phyloP scores from a whole-genome alignment of 75 land plant species.

The Chamaecyparis obtusa region DNA sequence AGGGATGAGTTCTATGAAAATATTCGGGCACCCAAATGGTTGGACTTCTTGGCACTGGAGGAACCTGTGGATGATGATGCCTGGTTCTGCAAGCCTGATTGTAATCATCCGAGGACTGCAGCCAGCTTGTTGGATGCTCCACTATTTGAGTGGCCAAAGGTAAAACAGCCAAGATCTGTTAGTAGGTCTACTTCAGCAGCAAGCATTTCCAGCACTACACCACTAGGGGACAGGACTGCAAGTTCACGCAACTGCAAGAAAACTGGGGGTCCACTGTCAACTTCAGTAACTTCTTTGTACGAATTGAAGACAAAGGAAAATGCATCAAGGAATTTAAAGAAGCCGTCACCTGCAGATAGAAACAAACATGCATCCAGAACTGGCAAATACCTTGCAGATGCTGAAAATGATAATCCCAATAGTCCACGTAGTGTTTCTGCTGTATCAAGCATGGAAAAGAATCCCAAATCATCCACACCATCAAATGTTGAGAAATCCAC shows the following conservation, averaged over 20 bases:
- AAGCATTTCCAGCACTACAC: constrained; percentile 7
- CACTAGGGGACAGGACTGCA: constrained; percentile 19
- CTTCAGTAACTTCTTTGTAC: constrained; percentile 5
- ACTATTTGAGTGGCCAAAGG: neutral
- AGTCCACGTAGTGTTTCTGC: too few species aligned
- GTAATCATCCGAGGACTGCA: constrained; percentile 54
- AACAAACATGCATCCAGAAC: too few species aligned
- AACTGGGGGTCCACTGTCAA: constrained; percentile 26
- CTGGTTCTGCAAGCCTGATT: constrained; percentile 73
- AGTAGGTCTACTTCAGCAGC: neutral
- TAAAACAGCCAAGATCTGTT: neutral
- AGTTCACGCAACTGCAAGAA: constrained; percentile 38
- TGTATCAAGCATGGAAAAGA: too few species aligned
- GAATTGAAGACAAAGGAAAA: constrained; percentile 1
- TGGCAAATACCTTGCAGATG: too few species aligned
- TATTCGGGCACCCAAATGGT: constrained; percentile 82
- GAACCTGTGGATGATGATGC: constrained; percentile 44
- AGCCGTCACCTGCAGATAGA: too few species aligned
- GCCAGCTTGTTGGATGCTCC: constrained; percentile 14
- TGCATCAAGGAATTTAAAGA: neutral
- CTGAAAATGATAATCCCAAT: too few species aligned
- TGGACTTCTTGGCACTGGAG: constrained; percentile 67
- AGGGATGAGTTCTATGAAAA: constrained; percentile 70
- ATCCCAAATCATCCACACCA: too few species aligned
- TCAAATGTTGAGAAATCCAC: too few species aligned